These are phyloP conservation scores for Colletotrichum sp. DNA, from an alignment of 2,329 filamentous ascomycete species.

Conservation along the genomic window DNA sequence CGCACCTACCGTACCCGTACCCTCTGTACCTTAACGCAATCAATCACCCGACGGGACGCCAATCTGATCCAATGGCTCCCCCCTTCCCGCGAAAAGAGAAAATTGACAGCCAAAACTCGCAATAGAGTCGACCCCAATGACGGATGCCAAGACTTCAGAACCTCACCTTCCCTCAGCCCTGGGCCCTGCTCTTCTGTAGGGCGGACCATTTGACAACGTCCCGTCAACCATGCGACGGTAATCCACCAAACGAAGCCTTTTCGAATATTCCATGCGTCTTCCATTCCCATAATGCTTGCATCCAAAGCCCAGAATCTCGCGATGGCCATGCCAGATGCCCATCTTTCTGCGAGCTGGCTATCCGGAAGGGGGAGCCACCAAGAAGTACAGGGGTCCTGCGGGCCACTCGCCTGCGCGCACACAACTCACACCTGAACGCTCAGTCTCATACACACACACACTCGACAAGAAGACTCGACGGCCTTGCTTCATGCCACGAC, in stretches of 20 bases:
- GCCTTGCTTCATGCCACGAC: constrained; percentile 3
- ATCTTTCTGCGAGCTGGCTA: background rate
- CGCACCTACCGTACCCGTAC: background rate
- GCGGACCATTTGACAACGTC: constrained; percentile 19
- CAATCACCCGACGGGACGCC: background rate
- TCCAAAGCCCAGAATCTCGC: background rate
- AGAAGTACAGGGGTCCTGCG: background rate
- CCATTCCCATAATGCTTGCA: background rate
- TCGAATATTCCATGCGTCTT: constrained; percentile 21
- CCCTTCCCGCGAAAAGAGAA: constrained; percentile 11
- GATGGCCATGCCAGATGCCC: background rate
- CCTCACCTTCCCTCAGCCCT: constrained; percentile 20
- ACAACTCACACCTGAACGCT: background rate
- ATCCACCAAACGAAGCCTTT: constrained; percentile 16
- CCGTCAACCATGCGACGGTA: constrained; percentile 20
- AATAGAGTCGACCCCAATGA: constrained; percentile 17
- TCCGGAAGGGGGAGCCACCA: background rate
- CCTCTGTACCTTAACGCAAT: background rate
- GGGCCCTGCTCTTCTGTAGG: constrained; percentile 19
- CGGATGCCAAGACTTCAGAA: constrained; percentile 21
- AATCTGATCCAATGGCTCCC: constrained; percentile 6
- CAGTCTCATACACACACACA: background rate
- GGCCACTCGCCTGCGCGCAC: constrained; percentile 3
- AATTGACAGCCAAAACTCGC: constrained; percentile 4
- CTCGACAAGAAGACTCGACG: background rate